Base-by-base conservation (phyloP, 768 basidiomycete species). In the Rhodosporidiobolus sp. region DNA sequence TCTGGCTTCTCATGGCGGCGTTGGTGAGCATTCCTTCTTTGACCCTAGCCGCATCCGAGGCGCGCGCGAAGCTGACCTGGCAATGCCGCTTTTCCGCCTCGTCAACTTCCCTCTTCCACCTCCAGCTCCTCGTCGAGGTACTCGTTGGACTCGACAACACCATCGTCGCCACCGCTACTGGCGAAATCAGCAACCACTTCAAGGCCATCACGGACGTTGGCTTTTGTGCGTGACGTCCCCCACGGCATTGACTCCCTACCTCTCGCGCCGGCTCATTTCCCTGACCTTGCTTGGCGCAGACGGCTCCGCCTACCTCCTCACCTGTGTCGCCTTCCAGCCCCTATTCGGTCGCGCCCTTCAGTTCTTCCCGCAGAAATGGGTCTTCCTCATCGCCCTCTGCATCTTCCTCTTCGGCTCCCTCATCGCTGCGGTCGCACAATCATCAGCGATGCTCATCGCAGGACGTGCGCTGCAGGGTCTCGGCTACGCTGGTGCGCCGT, bases 91-190 rank as follows among this genome's bases (percentile, higher is more conserved):
- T n/a, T n/a, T n/a, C n/a, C n/a, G n/a, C n/a, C n/a, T n/a, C n/a
- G n/a, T n/a, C n/a, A n/a, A n/a, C n/a, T n/a, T n/a, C n/a, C 14
- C 24, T 24, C 7, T 30, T 28, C 1, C 24, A 12, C 26, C 20
- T 16, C 0, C 59, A 73, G 72, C 28, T 73, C 0, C 63, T 73
- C 54, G 59, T 68, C 48, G 72, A 73, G 60, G 61, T 73, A 30
- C 34, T 69, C n/a, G 72, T 69, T 22, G 72, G 72, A 1, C 43
- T 73, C 7, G 72, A 73, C 38, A 68, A 73, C 45, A 73, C 72
- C 11, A 69, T 73, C 64, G 67, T 73, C 20, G 72, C 68, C 3
- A 60, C 67, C 6, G 53, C 59, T 7, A 69, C 67, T 0, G 63
- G 64, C 0, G 52, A 52, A 3, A 73, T 73, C 32, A 61, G 67